phyloP scores from a whole-genome alignment of 1,139 yeast species.

The Saccharomyces hybrid region DNA sequence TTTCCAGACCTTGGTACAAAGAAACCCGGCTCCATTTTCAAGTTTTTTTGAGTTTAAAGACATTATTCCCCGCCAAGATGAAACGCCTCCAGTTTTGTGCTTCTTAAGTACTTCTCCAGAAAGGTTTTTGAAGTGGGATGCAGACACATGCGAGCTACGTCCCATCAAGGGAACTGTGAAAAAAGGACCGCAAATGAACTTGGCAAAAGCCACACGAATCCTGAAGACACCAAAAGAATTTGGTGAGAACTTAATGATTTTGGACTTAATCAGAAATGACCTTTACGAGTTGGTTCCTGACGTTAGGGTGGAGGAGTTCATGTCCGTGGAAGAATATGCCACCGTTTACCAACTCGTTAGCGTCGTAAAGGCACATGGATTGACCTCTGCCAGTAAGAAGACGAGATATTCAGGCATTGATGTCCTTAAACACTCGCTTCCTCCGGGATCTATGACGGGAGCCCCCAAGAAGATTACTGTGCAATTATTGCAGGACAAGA shows the following conservation, averaged over 20 bases:
- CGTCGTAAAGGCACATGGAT: conserved; percentile 63
- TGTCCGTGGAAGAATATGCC: conserved; percentile 88
- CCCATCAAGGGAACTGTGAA: conserved; percentile 95
- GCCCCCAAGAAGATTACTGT: conserved; percentile 95
- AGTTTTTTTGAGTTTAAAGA: conserved; percentile 72
- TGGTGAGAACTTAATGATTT: conserved; percentile 96
- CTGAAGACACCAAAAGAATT: conserved; percentile 84
- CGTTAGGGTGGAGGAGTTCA: conserved; percentile 68
- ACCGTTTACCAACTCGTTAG: conserved; percentile 90
- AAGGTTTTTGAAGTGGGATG: conserved; percentile 75
- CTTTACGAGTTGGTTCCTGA: conserved; percentile 58
- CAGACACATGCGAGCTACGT: conserved; percentile 59
- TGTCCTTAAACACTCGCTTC: conserved; percentile 66
- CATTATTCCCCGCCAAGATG: conserved; percentile 21
- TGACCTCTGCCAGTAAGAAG: conserved; percentile 9
- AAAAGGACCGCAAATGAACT: conserved; percentile 46
- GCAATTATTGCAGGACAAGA: conserved; percentile 53
- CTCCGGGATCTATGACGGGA: conserved; percentile 99
- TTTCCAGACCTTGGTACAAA: conserved; percentile 59
- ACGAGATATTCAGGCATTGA: conserved; percentile 61
- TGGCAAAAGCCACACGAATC: conserved; percentile 52
- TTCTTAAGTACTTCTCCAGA: conserved; percentile 92
- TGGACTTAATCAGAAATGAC: conserved; percentile 90
- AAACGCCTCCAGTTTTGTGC: conserved; percentile 29
- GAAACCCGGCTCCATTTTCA: conserved; percentile 91